Base-by-base conservation (phyloP, 768 basidiomycete genomes). In the Tephrocybe sp. region DNA sequence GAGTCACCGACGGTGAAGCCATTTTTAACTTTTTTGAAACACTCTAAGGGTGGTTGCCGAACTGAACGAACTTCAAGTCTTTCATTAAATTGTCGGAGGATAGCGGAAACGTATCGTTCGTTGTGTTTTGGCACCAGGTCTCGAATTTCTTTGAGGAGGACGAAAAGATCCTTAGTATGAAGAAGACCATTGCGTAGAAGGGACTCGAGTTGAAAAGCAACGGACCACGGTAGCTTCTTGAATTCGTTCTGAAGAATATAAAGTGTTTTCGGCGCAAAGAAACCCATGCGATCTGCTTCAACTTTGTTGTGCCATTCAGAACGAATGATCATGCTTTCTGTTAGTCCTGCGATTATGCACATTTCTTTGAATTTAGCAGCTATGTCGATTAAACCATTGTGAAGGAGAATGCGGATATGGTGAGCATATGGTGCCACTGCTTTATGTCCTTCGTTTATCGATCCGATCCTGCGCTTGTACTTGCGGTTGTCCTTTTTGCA, bases 171-270 rank as follows among this genome's bases (percentile, higher is more conserved):
- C 7, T 67, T 66, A 0, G 88, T 83, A 52, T 83, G 80, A 18
- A 92, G 71, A 17, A 80, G 65, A 0, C 79, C 78, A 53, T 86
- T 88, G 20, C 73, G 80, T 4, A 93, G 64, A 10, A 90, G 70
- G 0, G 82, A 78, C 63, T 89, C 89, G 24, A 91, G 68, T 65
- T 93, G 91, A 62, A 91, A 93, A 0, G 84, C 86, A 26, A 90
- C 74, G 3, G 71, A 66, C 86, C 87, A 92, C 12, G 77, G 72
- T 40, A 85, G 74, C 3, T 63, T 66, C 25, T 64, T 63, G 37
- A 87, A 56, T 67, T 73, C 74, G 14, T 59, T 62, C 14, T 72
- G 68, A 8, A 88, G 62, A 8, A 66, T 67, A 53, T 75, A 66
- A 2, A 91, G 72, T 4, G 69, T 66, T 54, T 67, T 79, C 9